phyloP scores from a whole-genome alignment of 1,284 basidiomycete species.

The Wallemia hederae region DNA sequence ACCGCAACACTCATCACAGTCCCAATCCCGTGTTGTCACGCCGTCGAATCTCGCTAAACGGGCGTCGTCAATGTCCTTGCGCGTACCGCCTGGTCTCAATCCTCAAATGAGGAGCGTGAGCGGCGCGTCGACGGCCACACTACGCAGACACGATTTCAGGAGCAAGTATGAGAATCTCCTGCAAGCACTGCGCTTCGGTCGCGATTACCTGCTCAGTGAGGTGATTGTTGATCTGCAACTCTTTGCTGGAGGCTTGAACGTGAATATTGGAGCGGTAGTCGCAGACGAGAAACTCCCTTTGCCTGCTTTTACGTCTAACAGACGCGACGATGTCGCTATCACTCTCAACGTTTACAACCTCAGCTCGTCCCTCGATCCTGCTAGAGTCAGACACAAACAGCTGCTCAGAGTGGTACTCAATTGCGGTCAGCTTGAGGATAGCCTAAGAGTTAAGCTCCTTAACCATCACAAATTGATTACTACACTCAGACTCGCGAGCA shows the following conservation, averaged over 20 bases:
- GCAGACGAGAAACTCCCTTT: not conserved
- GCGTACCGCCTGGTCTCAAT: not conserved
- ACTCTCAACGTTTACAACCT: not conserved
- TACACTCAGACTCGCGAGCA: not conserved
- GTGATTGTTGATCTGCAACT: not conserved
- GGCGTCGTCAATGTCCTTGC: not conserved
- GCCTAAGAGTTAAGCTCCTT: not conserved
- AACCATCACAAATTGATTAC: not conserved
- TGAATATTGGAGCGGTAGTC: not conserved
- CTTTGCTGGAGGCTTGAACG: not conserved
- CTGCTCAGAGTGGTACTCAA: not conserved
- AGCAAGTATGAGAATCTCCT: not conserved
- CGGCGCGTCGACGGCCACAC: not conserved
- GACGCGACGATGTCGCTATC: not conserved
- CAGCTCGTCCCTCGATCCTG: not conserved
- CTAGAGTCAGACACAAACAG: not conserved
- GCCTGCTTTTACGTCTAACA: not conserved
- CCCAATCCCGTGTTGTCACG: not conserved
- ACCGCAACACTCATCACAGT: too few relatives aligned
- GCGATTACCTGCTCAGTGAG: not conserved
- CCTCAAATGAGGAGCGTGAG: not conserved
- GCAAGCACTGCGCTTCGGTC: not conserved
- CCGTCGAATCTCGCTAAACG: not conserved
- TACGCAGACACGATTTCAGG: not conserved
- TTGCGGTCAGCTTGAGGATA: not conserved